A percentile compares a stretch with the other conserved stretches of the same genome.
phyloP scores from a whole-genome alignment of 441 rosid species.

The Populus tomentosa region DNA sequence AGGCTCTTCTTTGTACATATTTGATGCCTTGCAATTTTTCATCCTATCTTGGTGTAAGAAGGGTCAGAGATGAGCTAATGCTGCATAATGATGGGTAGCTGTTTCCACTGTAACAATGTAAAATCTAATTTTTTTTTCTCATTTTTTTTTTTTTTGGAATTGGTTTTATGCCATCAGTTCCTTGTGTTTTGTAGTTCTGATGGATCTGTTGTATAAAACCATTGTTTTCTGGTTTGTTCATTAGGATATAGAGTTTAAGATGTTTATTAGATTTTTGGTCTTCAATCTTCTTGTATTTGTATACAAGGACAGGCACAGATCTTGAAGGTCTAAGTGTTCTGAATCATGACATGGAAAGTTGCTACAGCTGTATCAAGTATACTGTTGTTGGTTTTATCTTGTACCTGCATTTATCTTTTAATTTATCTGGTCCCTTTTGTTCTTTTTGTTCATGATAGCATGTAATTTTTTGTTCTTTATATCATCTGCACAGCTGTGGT shows the following conservation, averaged over 20 bases:
- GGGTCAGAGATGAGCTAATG: conserved; percentile 10
- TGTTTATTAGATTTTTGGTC: conserved; percentile 14
- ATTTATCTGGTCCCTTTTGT: neutral
- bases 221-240: conserved; percentile 7
- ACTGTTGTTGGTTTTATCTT: neutral
- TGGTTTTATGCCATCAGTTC: conserved; percentile 1
- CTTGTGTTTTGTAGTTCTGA: conserved; percentile 7
- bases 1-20: conserved; percentile 15
- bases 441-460: neutral
- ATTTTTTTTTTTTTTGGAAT: neutral
- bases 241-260: conserved; percentile 2
- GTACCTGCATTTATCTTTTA: neutral
- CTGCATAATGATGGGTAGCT: conserved; percentile 9
- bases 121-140: neutral
- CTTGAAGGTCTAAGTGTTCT: conserved; percentile 5
- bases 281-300: neutral
- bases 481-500: neutral
- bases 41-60: conserved; percentile 3
- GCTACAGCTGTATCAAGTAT: neutral
- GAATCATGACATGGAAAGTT: conserved; percentile 3
- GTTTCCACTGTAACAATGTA: conserved; percentile 18
- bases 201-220: conserved; percentile 10
- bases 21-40: conserved; percentile 17
- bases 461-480: neutral
- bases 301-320: conserved; percentile 6